These are phyloP conservation scores for Dipteronia dyeriana DNA, from an alignment of 345 rosid species.

Conservation along the genomic window DNA sequence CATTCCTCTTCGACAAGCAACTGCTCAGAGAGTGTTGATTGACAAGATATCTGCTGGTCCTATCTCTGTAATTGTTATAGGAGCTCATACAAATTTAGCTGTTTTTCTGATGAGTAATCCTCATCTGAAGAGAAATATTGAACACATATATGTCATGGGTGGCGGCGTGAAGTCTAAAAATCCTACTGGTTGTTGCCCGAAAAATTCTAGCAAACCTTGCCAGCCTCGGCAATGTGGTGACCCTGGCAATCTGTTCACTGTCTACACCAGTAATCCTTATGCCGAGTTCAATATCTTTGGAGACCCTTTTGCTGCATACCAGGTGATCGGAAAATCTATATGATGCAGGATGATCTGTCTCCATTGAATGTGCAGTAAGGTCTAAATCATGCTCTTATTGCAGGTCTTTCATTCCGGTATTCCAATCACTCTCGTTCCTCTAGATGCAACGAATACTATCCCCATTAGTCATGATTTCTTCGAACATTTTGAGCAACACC, in stretches of 20 bases:
- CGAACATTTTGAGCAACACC: conserved; percentile 54
- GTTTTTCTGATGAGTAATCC: conserved; percentile 81
- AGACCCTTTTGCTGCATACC: conserved; percentile 92
- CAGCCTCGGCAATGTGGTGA: conserved; percentile 62
- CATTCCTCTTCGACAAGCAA: conserved; percentile 70
- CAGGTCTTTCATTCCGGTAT: conserved; percentile 93
- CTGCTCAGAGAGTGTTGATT: conserved; percentile 75
- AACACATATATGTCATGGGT: conserved; percentile 84
- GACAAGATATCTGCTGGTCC: conserved; percentile 76
- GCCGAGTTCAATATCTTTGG: conserved; percentile 86
- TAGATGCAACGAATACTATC: conserved; percentile 93
- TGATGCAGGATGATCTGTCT: neutral
- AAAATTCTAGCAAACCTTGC: conserved; percentile 47
- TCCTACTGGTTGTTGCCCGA: conserved; percentile 70
- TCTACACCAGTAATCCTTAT: conserved; percentile 71
- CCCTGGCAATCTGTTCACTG: conserved; percentile 71
- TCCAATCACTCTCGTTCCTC: conserved; percentile 75
- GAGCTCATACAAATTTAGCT: conserved; percentile 79
- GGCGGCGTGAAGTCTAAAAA: conserved; percentile 74
- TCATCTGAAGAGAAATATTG: conserved; percentile 64
- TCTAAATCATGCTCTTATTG: neutral
- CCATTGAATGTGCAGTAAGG: neutral
- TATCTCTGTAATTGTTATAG: conserved; percentile 49
- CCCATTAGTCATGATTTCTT: conserved; percentile 61
- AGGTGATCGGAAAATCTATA: conserved; percentile 35